A percentile compares a stretch with the other conserved stretches of the same genome.
These are phyloP conservation scores for Podospora anserina DNA, from an alignment of 495 filamentous ascomycete genomes.

Conservation along the genomic window DNA sequence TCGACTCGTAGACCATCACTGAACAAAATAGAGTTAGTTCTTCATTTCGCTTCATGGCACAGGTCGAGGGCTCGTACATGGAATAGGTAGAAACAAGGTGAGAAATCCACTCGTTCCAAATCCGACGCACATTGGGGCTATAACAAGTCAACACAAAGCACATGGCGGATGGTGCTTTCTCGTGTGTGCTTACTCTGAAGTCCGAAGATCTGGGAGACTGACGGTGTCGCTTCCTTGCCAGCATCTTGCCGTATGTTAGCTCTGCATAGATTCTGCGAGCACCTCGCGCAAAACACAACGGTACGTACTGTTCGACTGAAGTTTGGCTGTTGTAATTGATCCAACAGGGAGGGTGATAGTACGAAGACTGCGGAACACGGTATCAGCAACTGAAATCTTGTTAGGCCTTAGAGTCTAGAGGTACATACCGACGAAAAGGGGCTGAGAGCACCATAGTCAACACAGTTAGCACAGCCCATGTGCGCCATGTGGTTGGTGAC, in stretches of 20 bases:
- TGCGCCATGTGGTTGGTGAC: conserved; percentile 78
- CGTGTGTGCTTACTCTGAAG: conserved; percentile 41
- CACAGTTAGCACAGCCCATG: conserved; percentile 47
- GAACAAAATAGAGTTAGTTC: not conserved
- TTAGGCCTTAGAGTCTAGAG: not conserved
- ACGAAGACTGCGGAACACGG: conserved; percentile 32
- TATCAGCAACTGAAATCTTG: not conserved
- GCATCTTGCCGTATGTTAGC: conserved; percentile 37
- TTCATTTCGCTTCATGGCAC: not conserved
- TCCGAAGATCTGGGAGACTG: conserved; percentile 67
- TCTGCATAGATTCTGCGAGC: no score
- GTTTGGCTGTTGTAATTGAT: conserved; percentile 63
- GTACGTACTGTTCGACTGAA: conserved; percentile 32
- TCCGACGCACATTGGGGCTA: conserved; percentile 46
- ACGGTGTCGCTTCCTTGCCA: conserved; percentile 65
- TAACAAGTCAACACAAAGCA: not conserved
- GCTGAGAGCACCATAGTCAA: conserved; percentile 60
- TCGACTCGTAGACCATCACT: conserved; percentile 74
- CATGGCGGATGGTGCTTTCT: not conserved
- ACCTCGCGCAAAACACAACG: no score
- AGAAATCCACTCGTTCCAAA: conserved; percentile 65
- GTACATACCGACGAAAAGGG: conserved; percentile 57
- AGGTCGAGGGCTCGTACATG: conserved; percentile 38
- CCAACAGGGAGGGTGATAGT: conserved; percentile 65
- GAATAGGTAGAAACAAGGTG: conserved; percentile 63